These are phyloP conservation scores for Ophiostoma populinum DNA, from an alignment of 2,329 filamentous ascomycete species.

Conservation along the genomic window DNA sequence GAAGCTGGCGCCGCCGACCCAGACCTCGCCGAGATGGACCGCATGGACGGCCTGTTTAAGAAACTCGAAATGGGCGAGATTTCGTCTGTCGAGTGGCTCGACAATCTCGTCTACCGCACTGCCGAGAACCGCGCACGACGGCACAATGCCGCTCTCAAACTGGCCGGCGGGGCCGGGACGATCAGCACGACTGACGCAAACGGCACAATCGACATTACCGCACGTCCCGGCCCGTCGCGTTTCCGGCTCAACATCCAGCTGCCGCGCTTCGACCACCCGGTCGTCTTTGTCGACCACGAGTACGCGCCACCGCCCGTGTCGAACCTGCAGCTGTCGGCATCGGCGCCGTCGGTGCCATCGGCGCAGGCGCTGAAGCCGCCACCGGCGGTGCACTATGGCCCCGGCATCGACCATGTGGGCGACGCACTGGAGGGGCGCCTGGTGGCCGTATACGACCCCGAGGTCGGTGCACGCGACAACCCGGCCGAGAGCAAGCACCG, in stretches of 20 bases:
- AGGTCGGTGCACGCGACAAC: conserved; percentile 77
- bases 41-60: conserved; percentile 80
- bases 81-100: conserved; percentile 81
- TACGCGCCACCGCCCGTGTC: conserved; percentile 77
- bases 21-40: conserved; percentile 68
- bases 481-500: conserved; percentile 92
- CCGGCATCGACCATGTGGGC: conserved; percentile 45
- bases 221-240: conserved; percentile 28
- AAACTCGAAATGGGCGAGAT: conserved; percentile 98
- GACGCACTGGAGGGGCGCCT: conserved; percentile 42
- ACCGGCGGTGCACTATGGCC: conserved; percentile 77
- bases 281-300: conserved; percentile 88
- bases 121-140: conserved; percentile 54
- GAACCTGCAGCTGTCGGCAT: conserved; percentile 44
- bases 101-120: conserved; percentile 80
- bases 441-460: conserved; percentile 81
- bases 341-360: too few species aligned
- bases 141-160: conserved; percentile 14
- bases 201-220: conserved; percentile 20
- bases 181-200: conserved; percentile 16
- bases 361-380: conserved; percentile 61
- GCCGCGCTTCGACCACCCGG: conserved; percentile 84
- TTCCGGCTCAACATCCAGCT: conserved; percentile 84
- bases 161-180: too few species aligned
- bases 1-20: conserved; percentile 37